Conservation (phyloP, 2,329 filamentous ascomycete genomes). For the Hyphodiscus sp. region DNA sequence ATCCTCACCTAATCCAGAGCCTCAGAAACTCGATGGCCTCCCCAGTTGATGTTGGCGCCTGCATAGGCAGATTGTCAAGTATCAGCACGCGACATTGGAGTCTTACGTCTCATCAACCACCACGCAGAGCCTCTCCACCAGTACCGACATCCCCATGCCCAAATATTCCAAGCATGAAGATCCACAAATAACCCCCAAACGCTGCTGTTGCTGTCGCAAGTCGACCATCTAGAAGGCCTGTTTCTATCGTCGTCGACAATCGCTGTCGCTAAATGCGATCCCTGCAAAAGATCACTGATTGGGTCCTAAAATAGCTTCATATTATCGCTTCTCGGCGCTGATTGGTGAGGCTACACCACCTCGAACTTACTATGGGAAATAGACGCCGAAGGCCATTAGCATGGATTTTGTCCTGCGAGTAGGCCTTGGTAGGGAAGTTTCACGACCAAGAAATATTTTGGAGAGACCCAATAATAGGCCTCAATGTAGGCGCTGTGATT, state of each 20-base stretch:
- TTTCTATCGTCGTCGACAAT: slow-evolving; percentile 1
- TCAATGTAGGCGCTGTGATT: slow-evolving; percentile 17
- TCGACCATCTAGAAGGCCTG: not conserved
- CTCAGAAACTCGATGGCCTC: not conserved
- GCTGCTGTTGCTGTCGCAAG: slow-evolving; percentile 9
- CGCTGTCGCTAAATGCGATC: slow-evolving; percentile 8
- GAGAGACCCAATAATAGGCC: slow-evolving; percentile 25
- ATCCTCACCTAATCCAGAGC: not conserved
- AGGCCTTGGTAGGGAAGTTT: not conserved
- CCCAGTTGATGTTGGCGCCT: not conserved
- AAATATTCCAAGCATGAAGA: not conserved
- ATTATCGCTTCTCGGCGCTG: not conserved
- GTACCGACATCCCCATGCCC: not conserved
- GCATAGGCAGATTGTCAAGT: not conserved
- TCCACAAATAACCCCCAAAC: not conserved
- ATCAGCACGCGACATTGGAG: slow-evolving; percentile 8
- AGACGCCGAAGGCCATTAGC: not conserved
- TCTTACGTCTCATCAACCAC: slow-evolving; percentile 1
- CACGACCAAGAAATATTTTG: slow-evolving; percentile 7
- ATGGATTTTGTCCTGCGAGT: too few relatives aligned
- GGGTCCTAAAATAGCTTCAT: slow-evolving; percentile 11
- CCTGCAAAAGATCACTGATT: slow-evolving; percentile 4
- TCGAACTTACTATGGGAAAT: not conserved
- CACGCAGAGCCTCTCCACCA: not conserved
- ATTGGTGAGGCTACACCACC: not conserved